These are phyloP conservation scores for Ceratorhiza oryzae-sativae DNA, from an alignment of 1,284 basidiomycete genomes.

Conservation along the genomic window DNA sequence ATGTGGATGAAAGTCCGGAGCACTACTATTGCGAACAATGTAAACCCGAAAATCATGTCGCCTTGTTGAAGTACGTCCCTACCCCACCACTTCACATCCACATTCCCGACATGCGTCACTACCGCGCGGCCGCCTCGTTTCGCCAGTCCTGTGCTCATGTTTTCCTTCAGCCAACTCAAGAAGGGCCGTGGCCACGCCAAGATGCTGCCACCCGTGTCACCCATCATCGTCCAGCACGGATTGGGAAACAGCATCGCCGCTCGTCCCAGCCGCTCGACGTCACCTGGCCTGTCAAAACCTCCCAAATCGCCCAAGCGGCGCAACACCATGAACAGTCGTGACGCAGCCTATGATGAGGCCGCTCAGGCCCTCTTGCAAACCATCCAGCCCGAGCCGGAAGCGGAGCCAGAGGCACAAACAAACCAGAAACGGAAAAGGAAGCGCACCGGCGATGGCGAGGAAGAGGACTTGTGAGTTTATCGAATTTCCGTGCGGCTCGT, in stretches of 20 bases:
- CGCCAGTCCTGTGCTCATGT: neutral
- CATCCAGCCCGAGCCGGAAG: constrained; percentile 47
- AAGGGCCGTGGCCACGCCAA: constrained; percentile 23
- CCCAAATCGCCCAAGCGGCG: constrained; percentile 76
- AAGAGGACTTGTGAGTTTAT: constrained; percentile 36
- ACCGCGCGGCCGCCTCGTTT: constrained; percentile 32
- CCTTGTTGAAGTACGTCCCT: constrained; percentile 54
- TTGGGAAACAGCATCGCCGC: constrained; percentile 1
- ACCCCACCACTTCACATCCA: constrained; percentile 24
- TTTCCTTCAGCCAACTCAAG: constrained; percentile 6
- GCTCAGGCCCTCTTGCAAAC: constrained; percentile 54
- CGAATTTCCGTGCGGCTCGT: neutral
- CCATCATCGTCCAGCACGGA: constrained; percentile 15
- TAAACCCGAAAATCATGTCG: constrained; percentile 83
- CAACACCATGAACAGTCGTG: constrained; percentile 97
- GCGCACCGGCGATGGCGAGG: constrained; percentile 37
- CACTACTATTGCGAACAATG: constrained; percentile 95
- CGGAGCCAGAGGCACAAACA: constrained; percentile 45
- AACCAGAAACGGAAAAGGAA: constrained; percentile 39
- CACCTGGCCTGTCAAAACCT: constrained; percentile 21
- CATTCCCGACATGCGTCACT: constrained; percentile 28
- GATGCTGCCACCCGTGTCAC: constrained; percentile 25
- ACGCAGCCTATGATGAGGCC: constrained; percentile 92
- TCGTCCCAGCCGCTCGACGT: constrained; percentile 26
- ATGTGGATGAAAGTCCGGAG: constrained; percentile 81